Evolutionary conservation across 192 early-diverging fungal genomes (phyloP), one percentile per base, ranked within the genome.

Genomic region (Entomortierella beljakovae): DNA sequence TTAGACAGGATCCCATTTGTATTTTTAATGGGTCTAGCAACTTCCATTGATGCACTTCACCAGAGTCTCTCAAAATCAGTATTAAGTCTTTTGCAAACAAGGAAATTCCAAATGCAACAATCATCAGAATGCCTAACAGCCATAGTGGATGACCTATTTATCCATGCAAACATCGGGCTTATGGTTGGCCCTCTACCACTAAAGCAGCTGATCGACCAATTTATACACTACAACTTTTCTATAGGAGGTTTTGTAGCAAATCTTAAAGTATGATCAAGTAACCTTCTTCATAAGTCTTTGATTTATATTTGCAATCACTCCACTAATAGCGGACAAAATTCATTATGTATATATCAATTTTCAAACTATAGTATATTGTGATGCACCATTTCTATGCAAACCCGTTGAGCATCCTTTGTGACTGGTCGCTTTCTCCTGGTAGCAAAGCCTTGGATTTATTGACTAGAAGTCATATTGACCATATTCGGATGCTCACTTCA

Each of bases 371-470:
- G 88, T 97, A 93, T 75, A 88, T 92, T 0, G 70, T 91, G 18
- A 95, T 96, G 94, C 91, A 94, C 65, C 90, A 94, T 70, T 98
- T 88, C 66, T 97, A 92, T 64, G 85, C 90, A 0, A 95, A 95
- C 70, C 94, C 96, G 3, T 87, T 97, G 52, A 93, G 92, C 68
- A 81, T 94, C 10, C 81, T 95, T 70, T 18, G 76, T 73, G 56
- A 81, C 52, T 37, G 65, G 34, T 58, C 64, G 15, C 52, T 70
- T 18, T 43, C 67, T 11, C 35, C 38, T 33, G 22, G 55, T 9
- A 81, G 77, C 70, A 35, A 57, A 54, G 56, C 65, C 6, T 25
- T 83, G 25, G 33, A 77, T 25, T 42, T 80, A 3, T 40, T 90
- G 16, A 82, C 57, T 22, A 66, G 74, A 33, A 86, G 90, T 31